Conservation (phyloP, 2,329 filamentous ascomycete species). For the Colletotrichum sp. region DNA sequence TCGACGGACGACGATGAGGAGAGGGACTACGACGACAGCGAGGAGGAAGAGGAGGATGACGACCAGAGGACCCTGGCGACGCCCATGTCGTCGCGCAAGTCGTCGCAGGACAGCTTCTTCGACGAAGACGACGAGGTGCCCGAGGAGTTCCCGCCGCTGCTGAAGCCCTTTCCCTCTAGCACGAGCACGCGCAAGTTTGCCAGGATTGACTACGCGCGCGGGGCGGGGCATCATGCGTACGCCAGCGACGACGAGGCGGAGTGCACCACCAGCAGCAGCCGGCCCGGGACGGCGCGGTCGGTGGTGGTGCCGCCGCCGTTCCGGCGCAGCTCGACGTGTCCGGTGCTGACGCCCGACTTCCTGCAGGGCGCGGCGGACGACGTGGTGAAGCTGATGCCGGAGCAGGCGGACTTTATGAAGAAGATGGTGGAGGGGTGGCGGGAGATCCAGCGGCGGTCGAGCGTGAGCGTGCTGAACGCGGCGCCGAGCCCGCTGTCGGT, state of each 20-base stretch:
- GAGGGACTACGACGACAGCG: neutral
- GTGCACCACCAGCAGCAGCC: neutral
- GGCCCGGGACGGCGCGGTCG: constrained; percentile 2
- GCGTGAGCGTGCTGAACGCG: neutral
- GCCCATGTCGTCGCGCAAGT: constrained; percentile 8
- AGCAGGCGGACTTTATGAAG: constrained; percentile 18
- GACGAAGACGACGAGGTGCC: neutral
- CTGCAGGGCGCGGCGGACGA: constrained; percentile 14
- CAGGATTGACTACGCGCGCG: neutral
- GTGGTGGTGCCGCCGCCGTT: neutral
- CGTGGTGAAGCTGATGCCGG: constrained; percentile 17
- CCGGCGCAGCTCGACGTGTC: constrained; percentile 7
- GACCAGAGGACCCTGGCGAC: neutral
- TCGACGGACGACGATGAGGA: constrained; percentile 11
- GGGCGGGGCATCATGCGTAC: neutral
- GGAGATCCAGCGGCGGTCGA: constrained; percentile 11
- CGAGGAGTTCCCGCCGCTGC: neutral
- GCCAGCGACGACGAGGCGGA: neutral
- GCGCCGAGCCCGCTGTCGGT: neutral
- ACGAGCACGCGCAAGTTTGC: neutral
- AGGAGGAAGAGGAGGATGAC: neutral
- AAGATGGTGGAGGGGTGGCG: constrained; percentile 15
- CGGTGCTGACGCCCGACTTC: constrained; percentile 3
- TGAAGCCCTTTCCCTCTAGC: neutral
- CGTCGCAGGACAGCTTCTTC: constrained; percentile 3